Evolutionary conservation across 1,284 basidiomycete genomes (phyloP).

Genomic region (Cryptococcus sp.): DNA sequence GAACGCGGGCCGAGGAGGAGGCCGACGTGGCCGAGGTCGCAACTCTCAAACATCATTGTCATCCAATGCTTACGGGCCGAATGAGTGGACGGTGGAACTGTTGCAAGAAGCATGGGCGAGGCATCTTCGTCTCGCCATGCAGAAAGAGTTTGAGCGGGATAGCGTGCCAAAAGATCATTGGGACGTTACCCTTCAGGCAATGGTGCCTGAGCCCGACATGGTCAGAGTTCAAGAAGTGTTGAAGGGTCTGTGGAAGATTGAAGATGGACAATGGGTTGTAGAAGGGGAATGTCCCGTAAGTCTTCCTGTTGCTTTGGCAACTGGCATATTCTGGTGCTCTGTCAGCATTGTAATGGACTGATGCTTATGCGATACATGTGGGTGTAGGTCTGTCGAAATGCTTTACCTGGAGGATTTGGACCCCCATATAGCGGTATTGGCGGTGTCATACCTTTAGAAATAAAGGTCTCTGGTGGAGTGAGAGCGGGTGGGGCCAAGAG

Average conservation of each 20-base stretch:
- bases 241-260: constrained; percentile 41
- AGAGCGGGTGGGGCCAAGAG: constrained; percentile 1
- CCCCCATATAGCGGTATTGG: constrained; percentile 18
- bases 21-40: constrained; percentile 9
- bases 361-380: not conserved
- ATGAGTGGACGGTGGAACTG: constrained; percentile 30
- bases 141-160: constrained; percentile 1
- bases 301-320: constrained; percentile 12
- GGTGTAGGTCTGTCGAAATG: constrained; percentile 20
- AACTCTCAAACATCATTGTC: not conserved
- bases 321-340: not conserved
- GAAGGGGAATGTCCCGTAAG: constrained; percentile 52
- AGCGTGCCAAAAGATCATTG: constrained; percentile 14
- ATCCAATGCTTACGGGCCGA: constrained; percentile 17
- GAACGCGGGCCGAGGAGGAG: constrained; percentile 4
- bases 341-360: not conserved
- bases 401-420: constrained; percentile 21
- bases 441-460: constrained; percentile 9
- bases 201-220: constrained; percentile 12
- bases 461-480: constrained; percentile 5
- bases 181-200: constrained; percentile 15
- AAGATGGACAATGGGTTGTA: constrained; percentile 30
- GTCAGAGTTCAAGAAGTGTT: constrained; percentile 29
- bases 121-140: constrained; percentile 2
- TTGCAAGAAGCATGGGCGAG: constrained; percentile 16